phyloP scores from a whole-genome alignment of 495 filamentous ascomycete genomes.

The Trichocladium antarcticum region DNA sequence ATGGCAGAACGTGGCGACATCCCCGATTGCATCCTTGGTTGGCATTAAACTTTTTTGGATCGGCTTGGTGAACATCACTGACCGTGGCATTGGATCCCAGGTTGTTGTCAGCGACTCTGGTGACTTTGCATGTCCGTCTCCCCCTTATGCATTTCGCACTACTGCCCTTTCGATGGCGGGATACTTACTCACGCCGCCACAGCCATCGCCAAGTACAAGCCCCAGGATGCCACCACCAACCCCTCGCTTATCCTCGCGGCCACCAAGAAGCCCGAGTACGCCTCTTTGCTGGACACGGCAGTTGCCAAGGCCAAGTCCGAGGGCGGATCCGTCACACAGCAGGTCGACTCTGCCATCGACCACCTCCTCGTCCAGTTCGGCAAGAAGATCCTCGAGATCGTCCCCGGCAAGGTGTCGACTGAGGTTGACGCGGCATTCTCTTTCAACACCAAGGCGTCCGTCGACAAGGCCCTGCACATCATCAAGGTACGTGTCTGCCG shows the following conservation, averaged over 20 bases:
- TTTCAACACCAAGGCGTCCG: slow-evolving; percentile 83
- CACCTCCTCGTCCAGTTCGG: slow-evolving; percentile 95
- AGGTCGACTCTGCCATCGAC: slow-evolving; percentile 79
- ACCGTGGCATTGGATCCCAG: slow-evolving; percentile 33
- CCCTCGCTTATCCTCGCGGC: slow-evolving; percentile 95
- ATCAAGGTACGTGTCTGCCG: slow-evolving; percentile 59
- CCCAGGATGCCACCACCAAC: slow-evolving; percentile 99
- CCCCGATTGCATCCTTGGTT: not conserved
- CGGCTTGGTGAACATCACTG: slow-evolving; percentile 11
- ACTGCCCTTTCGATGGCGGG: not conserved
- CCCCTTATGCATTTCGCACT: slow-evolving; percentile 9
- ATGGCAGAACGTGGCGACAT: not conserved
- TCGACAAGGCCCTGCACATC: slow-evolving; percentile 94
- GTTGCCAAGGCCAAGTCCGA: slow-evolving; percentile 74
- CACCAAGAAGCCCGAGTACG: slow-evolving; percentile 96
- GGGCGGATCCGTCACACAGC: slow-evolving; percentile 52
- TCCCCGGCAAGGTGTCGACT: slow-evolving; percentile 96
- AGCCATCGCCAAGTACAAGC: slow-evolving; percentile 99
- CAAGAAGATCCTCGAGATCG: slow-evolving; percentile 90
- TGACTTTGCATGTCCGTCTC: slow-evolving; percentile 65
- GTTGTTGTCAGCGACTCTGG: slow-evolving; percentile 95
- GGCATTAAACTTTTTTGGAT: not conserved
- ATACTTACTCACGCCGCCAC: slow-evolving; percentile 31
- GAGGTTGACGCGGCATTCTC: slow-evolving; percentile 96
- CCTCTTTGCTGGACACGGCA: slow-evolving; percentile 77